Evolutionary conservation across 352 stramenopile species (phyloP).

Genomic region (Globisporangium middletonii): DNA sequence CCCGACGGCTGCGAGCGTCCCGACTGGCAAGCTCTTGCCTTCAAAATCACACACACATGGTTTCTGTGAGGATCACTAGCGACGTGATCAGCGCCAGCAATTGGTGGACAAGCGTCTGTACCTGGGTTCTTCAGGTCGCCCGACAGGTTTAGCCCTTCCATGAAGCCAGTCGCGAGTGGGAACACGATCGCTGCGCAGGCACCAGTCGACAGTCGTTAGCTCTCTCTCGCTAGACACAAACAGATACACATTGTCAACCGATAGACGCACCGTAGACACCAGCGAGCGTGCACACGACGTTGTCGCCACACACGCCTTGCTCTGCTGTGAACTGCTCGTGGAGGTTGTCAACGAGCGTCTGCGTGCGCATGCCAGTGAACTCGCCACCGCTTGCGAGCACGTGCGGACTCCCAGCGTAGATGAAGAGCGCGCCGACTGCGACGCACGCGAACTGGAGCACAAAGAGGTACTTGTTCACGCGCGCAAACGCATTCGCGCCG

Average conservation of each 20-base stretch:
- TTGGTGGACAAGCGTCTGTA: constrained; percentile 5
- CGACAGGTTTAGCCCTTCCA: constrained; percentile 78
- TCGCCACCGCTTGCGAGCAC: constrained; percentile 36
- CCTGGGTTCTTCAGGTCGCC: constrained; percentile 72
- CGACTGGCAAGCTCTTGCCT: constrained; percentile 59
- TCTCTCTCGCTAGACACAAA: background rate
- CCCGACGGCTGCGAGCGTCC: constrained; percentile 53
- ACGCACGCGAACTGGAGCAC: constrained; percentile 62
- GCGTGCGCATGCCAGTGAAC: constrained; percentile 38
- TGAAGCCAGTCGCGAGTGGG: constrained; percentile 75
- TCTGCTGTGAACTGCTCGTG: constrained; percentile 35
- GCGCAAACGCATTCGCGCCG: constrained; percentile 61
- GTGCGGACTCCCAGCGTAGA: constrained; percentile 26
- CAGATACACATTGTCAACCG: background rate
- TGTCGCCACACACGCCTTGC: constrained; percentile 25
- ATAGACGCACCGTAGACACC: constrained; percentile 36
- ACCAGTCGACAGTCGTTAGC: background rate
- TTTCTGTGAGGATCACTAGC: too few species aligned
- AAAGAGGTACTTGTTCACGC: constrained; percentile 76
- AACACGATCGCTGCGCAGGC: constrained; percentile 58
- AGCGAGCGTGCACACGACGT: constrained; percentile 30
- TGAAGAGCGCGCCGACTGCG: constrained; percentile 41
- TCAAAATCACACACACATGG: background rate
- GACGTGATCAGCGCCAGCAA: background rate
- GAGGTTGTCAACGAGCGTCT: constrained; percentile 44